Conservation (phyloP, 2,329 filamentous ascomycete species). For the Coccinonectria pachysandricola region DNA sequence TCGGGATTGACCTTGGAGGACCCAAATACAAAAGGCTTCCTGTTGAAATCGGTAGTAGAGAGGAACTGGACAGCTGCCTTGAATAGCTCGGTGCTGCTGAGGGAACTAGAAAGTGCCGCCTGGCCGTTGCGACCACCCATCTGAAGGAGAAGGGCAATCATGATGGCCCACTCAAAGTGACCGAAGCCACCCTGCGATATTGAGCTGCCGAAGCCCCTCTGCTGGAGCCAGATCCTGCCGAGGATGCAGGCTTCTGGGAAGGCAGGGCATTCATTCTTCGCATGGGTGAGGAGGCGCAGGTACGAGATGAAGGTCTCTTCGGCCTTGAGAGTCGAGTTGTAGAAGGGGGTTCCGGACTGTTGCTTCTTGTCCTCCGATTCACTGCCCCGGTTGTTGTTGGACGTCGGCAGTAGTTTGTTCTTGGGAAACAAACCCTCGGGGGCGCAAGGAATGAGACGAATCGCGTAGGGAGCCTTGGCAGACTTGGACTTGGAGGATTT, state of each 20-base stretch:
- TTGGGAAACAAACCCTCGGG: slow-evolving; percentile 59
- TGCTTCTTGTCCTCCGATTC: slow-evolving; percentile 34
- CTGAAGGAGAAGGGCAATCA: slow-evolving; percentile 71
- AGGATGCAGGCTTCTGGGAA: slow-evolving; percentile 80
- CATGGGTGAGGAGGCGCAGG: slow-evolving; percentile 62
- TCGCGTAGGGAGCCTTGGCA: slow-evolving; percentile 37
- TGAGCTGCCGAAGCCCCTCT: slow-evolving; percentile 66
- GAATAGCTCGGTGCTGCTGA: slow-evolving; percentile 89
- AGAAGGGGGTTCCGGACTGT: slow-evolving; percentile 59
- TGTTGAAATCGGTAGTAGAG: slow-evolving; percentile 59
- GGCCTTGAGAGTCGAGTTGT: slow-evolving; percentile 76
- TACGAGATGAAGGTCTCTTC: slow-evolving; percentile 67
- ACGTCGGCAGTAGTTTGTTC: slow-evolving; percentile 59
- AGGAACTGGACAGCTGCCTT: slow-evolving; percentile 89
- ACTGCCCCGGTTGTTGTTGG: slow-evolving; percentile 57
- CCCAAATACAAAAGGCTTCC: slow-evolving; percentile 49
- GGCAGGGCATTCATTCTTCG: slow-evolving; percentile 56
- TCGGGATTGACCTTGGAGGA: slow-evolving; percentile 23
- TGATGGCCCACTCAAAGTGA: slow-evolving; percentile 79
- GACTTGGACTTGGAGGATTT: slow-evolving; percentile 17
- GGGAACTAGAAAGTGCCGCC: slow-evolving; percentile 63
- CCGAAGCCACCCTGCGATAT: slow-evolving; percentile 78
- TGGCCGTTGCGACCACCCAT: slow-evolving; percentile 64
- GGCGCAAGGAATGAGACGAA: slow-evolving; percentile 70
- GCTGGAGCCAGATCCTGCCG: slow-evolving; percentile 79